Evolutionary conservation across 2,329 filamentous ascomycete species (phyloP).

Genomic region (Alternaria novae-zelandiae): DNA sequence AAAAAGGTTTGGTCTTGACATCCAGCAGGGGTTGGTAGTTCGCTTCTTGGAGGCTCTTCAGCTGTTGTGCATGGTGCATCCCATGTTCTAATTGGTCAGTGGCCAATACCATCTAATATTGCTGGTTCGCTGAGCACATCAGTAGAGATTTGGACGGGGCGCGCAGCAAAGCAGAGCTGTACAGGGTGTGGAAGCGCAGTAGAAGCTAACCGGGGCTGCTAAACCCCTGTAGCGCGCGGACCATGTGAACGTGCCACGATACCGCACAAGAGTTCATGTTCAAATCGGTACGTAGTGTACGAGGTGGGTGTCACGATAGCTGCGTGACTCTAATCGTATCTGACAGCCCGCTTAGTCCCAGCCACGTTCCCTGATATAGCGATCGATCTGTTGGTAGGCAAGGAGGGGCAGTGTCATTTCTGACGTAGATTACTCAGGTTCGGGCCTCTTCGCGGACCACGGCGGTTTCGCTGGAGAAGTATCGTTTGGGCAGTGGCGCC

Average conservation of each 20-base stretch:
- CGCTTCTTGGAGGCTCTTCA: conserved; percentile 41
- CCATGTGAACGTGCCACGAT: conserved; percentile 21
- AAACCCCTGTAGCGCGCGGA: conserved; percentile 18
- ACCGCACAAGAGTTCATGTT: conserved; percentile 16
- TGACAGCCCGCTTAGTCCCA: conserved; percentile 33
- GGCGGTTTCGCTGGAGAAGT: neutral
- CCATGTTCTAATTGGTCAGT: conserved; percentile 31
- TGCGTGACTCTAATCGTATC: conserved; percentile 32
- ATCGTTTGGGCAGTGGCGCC: conserved; percentile 13
- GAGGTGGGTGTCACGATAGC: conserved; percentile 22
- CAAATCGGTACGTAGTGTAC: conserved; percentile 24
- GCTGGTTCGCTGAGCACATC: conserved; percentile 21
- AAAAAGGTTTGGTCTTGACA: conserved; percentile 36
- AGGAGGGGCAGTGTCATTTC: conserved; percentile 24
- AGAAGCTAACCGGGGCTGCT: conserved; percentile 10
- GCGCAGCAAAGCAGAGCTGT: conserved; percentile 9
- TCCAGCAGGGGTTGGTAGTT: conserved; percentile 36
- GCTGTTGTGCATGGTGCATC: conserved; percentile 32
- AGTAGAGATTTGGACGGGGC: conserved; percentile 15
- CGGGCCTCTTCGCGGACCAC: conserved; percentile 14
- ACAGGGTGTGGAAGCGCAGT: conserved; percentile 7
- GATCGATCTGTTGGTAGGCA: conserved; percentile 16
- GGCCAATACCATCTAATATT: conserved; percentile 24
- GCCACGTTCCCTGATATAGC: conserved; percentile 37
- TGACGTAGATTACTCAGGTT: conserved; percentile 34